Evolutionary conservation across 75 land plant species (phyloP).

Genomic region (Selaginella moellendorffii): DNA sequence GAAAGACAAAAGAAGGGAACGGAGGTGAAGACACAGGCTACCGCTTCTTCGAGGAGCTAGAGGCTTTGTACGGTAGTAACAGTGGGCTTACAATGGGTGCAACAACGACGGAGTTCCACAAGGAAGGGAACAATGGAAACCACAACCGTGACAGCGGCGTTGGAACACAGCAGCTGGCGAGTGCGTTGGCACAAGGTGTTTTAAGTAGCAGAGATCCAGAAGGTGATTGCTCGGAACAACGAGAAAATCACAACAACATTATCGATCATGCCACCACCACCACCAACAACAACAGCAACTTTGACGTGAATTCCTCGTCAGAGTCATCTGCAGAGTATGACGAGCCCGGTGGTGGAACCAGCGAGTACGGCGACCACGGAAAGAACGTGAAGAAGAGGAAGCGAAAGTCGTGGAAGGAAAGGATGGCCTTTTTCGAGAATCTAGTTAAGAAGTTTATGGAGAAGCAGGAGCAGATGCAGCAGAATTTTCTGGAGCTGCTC

Average conservation of each 20-base stretch:
- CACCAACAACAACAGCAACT: background rate
- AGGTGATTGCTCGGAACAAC: background rate
- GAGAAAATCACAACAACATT: too few relatives aligned
- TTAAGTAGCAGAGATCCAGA: too few relatives aligned
- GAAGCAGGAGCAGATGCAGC: slow-evolving; percentile 36
- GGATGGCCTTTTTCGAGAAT: slow-evolving; percentile 22
- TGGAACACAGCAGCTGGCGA: too few relatives aligned
- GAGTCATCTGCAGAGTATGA: background rate
- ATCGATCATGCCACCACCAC: too few relatives aligned
- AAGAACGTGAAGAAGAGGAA: background rate
- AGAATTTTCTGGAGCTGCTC: slow-evolving; percentile 25
- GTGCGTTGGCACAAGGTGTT: too few relatives aligned
- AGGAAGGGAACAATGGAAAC: background rate
- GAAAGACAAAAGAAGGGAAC: slow-evolving; percentile 73
- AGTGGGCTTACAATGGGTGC: background rate
- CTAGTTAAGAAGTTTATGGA: slow-evolving; percentile 25
- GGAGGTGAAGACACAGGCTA: slow-evolving; percentile 70
- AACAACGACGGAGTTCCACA: background rate
- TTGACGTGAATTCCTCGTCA: background rate
- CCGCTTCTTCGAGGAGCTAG: slow-evolving; percentile 65
- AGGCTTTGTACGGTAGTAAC: slow-evolving; percentile 48
- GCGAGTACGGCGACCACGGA: background rate
- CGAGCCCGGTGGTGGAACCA: too few relatives aligned
- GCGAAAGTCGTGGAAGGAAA: slow-evolving; percentile 2
- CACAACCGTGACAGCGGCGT: background rate